A percentile compares a stretch with the other conserved stretches of the same genome.
phyloP scores from a whole-genome alignment of 148 eudicot species.

The Fagopyrum tataricum region DNA sequence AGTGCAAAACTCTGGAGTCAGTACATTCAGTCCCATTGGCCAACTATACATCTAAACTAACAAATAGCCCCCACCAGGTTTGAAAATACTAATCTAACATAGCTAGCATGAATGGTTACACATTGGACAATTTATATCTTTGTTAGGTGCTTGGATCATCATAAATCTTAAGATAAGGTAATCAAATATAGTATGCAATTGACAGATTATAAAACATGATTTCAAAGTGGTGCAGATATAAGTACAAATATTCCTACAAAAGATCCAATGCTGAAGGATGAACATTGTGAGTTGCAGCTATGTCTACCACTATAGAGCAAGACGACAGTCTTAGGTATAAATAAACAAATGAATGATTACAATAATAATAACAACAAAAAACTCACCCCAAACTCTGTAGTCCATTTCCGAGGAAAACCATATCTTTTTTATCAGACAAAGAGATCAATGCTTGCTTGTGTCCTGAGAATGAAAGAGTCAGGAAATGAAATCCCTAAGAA shows the following conservation, averaged over 20 bases:
- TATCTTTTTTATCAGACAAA: conserved; percentile 71
- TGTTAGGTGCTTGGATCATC: background rate
- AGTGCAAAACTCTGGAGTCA: background rate
- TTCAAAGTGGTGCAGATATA: too few species aligned
- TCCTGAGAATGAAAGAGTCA: conserved; percentile 20
- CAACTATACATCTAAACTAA: background rate
- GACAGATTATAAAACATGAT: too few species aligned
- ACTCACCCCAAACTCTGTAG: conserved; percentile 81
- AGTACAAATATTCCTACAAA: background rate
- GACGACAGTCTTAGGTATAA: background rate
- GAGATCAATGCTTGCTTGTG: conserved; percentile 74
- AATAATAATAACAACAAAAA: background rate
- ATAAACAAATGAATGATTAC: background rate
- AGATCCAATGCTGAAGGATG: background rate
- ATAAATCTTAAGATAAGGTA: background rate
- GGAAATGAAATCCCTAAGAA: background rate
- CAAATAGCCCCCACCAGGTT: background rate
- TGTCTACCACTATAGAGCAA: background rate
- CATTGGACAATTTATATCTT: background rate
- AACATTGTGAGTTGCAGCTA: background rate
- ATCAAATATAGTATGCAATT: background rate
- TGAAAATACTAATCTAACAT: background rate
- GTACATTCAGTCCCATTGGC: background rate
- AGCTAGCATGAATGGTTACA: background rate
- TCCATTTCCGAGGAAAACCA: conserved; percentile 61